Conservation (phyloP, 176 grass and related monocot genomes). For the Carex scoparia region DNA sequence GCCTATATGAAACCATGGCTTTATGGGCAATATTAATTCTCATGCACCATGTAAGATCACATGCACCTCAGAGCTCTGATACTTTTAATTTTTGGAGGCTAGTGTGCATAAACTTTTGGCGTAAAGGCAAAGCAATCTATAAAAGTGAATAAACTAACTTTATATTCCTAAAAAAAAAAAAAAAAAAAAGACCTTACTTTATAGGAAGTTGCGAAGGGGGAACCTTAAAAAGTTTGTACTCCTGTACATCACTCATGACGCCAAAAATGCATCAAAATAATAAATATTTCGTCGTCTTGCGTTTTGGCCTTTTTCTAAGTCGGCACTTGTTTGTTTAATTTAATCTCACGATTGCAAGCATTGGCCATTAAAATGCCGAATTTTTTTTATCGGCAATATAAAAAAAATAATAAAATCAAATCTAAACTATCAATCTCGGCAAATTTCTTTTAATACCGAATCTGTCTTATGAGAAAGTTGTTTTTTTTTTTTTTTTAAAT, state of each 20-base stretch:
- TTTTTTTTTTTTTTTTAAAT: too few species aligned
- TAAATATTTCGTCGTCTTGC: background rate
- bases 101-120: background rate
- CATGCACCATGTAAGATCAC: background rate
- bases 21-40: background rate
- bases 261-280: background rate
- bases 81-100: constrained; percentile 4
- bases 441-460: too few species aligned
- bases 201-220: background rate
- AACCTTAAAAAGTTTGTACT: constrained; percentile 2
- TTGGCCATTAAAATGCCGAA: too few species aligned
- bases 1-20: background rate
- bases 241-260: background rate
- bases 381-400: too few species aligned
- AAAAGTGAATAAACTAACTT: background rate
- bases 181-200: background rate
- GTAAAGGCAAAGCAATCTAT: background rate
- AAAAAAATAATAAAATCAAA: too few species aligned
- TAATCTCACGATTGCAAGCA: too few species aligned
- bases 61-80: background rate
- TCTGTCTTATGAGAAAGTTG: too few species aligned
- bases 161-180: too few species aligned
- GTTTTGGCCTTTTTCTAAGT: background rate
- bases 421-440: too few species aligned
- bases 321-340: background rate